Base-by-base conservation (phyloP, 106 monocot genomes). In the Gastrodia elata region DNA sequence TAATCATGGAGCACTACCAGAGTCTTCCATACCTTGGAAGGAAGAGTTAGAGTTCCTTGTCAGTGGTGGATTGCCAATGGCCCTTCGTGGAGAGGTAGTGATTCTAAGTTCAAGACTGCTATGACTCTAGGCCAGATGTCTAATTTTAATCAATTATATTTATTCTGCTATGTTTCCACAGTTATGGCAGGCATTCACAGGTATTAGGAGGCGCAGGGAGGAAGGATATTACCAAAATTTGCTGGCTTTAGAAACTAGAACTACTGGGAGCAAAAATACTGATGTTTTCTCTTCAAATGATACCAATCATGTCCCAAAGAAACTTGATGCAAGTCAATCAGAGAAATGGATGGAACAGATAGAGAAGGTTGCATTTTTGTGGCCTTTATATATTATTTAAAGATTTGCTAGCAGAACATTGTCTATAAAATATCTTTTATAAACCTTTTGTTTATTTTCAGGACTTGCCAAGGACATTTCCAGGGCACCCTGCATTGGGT, bases 401-500 rank as follows among this genome's bases (percentile, higher is more conserved):
- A 34, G 13, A 16, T 59, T 36, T 20, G 9, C 35, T 40, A 39
- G 70, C 41, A 71, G 28, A 41, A 42, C 20, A 0, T 71, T 33
- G 39, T 24, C 2, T 64, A 18, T 20, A 24, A 44, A 52, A 5
- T 71, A 59, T 42, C 22, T 52, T 44, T 68, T 67, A 37, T 37
- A 67, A 36, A 37, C 34, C 30, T 15, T 40, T 11, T 64, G 32
- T 77, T 55, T 28, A 71, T 55, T 72, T 39, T 75, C n/a, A 98
- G 97, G 97, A 98, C 88, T 85, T 98, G 77, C 97, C 97, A 30
- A 84, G 93, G 82, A 98, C 97, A 74, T 98, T 98, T 59, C 97
- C 97, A 18, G 97, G 93, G 32, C 97, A 98, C 83, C 97, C 97
- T 64, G 90, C 90, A 68, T 77, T 98, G 49, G 97, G 93, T 76